Conservation (phyloP, 805 yeast species). For the Myxozyma sirexii region DNA sequence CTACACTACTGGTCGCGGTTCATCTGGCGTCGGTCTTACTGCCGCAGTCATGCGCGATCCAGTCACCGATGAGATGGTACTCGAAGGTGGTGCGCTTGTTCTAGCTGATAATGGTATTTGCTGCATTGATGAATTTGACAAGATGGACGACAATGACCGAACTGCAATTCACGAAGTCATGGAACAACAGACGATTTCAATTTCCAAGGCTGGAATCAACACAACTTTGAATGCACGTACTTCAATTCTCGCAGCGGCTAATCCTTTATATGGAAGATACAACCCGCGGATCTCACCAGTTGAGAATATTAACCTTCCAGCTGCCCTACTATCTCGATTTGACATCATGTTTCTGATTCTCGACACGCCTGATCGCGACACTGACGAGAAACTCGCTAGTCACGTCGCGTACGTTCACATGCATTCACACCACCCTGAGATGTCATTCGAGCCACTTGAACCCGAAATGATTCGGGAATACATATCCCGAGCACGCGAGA, state of each 20-base stretch:
- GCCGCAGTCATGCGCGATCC: constrained; percentile 99
- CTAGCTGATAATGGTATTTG: constrained; percentile 97
- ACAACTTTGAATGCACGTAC: constrained; percentile 95
- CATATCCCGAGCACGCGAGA: constrained; percentile 80
- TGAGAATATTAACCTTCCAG: constrained; percentile 94
- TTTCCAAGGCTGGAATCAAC: constrained; percentile 96
- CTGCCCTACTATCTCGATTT: constrained; percentile 92
- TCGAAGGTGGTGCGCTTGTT: constrained; percentile 98
- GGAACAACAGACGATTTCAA: constrained; percentile 98
- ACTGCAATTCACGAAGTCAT: constrained; percentile 98
- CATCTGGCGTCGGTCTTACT: constrained; percentile 97
- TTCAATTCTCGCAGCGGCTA: constrained; percentile 97
- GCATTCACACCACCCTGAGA: constrained; percentile 83
- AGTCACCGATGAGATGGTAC: constrained; percentile 96
- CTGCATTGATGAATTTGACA: constrained; percentile 98
- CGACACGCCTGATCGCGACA: constrained; percentile 78
- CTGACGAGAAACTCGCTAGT: constrained; percentile 82
- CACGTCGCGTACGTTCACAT: constrained; percentile 97
- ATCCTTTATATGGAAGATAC: constrained; percentile 93
- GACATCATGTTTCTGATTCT: constrained; percentile 84
- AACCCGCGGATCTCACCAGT: constrained; percentile 88
- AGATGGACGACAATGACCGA: constrained; percentile 96
- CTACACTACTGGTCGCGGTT: constrained; percentile 97
- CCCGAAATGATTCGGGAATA: constrained; percentile 82
- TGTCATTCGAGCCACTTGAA: constrained; percentile 74